phyloP scores from a whole-genome alignment of 805 yeast species.

The Grigorovia transvaalensis region DNA sequence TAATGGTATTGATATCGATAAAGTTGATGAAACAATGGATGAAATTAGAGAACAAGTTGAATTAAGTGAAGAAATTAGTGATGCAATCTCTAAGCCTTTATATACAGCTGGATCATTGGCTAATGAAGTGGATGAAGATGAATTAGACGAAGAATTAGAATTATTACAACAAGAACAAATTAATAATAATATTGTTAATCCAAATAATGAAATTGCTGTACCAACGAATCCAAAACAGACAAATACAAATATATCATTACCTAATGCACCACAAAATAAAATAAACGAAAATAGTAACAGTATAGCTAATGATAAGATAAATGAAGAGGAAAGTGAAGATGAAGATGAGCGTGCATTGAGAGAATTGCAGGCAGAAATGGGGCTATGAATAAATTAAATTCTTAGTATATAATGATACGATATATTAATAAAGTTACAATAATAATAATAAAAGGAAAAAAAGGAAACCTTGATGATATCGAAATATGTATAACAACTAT shows the following conservation, averaged over 20 bases:
- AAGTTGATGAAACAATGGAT: conserved; percentile 96
- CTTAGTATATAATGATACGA: background rate
- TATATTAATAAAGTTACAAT: background rate
- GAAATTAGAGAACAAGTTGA: conserved; percentile 96
- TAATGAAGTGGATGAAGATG: conserved; percentile 77
- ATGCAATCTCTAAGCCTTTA: conserved; percentile 90
- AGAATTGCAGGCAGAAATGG: conserved; percentile 81
- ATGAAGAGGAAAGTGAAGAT: conserved; percentile 39
- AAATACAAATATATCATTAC: conserved; percentile 29
- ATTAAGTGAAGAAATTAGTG: conserved; percentile 87
- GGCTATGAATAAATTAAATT: conserved; percentile 34
- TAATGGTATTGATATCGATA: conserved; percentile 88
- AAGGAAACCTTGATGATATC: too few species aligned
- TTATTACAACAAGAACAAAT: conserved; percentile 74
- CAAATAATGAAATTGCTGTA: conserved; percentile 1
- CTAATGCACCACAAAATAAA: conserved; percentile 36
- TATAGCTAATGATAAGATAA: conserved; percentile 6
- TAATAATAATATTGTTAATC: background rate
- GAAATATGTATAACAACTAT: too few species aligned
- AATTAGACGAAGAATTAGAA: conserved; percentile 88
- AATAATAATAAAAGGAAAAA: too few species aligned
- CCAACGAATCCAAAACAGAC: conserved; percentile 1
- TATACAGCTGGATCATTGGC: conserved; percentile 35
- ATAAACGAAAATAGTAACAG: conserved; percentile 5
- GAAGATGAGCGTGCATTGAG: conserved; percentile 77